Conservation (phyloP, 2,329 filamentous ascomycete species). For the Didymella glomerata region DNA sequence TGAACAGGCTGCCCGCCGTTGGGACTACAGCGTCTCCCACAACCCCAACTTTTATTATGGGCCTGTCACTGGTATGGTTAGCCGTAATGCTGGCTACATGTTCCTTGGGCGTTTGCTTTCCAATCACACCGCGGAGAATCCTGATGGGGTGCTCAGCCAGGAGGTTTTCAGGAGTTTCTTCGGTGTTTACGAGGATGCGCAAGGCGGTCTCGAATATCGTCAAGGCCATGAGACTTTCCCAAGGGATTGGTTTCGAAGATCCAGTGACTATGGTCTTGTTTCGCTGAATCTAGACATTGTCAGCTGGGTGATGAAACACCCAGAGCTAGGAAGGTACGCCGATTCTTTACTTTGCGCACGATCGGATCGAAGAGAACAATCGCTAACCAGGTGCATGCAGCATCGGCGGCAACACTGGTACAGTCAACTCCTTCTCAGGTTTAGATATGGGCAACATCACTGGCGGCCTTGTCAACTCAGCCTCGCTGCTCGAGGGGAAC, state of each 20-base stretch:
- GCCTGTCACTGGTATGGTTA: slow-evolving; percentile 60
- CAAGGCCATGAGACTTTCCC: slow-evolving; percentile 63
- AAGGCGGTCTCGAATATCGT: slow-evolving; percentile 50
- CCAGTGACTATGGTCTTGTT: slow-evolving; percentile 59
- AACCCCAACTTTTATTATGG: slow-evolving; percentile 66
- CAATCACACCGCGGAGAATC: slow-evolving; percentile 29
- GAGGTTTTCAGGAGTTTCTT: slow-evolving; percentile 58
- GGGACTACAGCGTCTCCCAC: slow-evolving; percentile 57
- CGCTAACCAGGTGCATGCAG: slow-evolving; percentile 7
- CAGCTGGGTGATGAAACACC: slow-evolving; percentile 25
- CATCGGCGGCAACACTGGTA: slow-evolving; percentile 63
- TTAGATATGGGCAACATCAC: slow-evolving; percentile 47
- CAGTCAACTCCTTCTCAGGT: slow-evolving; percentile 61
- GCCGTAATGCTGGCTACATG: slow-evolving; percentile 56
- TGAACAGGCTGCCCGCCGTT: slow-evolving; percentile 51
- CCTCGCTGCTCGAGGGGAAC: slow-evolving; percentile 51
- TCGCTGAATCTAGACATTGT: slow-evolving; percentile 34
- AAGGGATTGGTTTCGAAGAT: slow-evolving; percentile 61
- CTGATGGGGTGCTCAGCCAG: slow-evolving; percentile 29
- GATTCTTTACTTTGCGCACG: background rate
- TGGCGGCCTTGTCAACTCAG: slow-evolving; percentile 27
- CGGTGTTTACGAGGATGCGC: slow-evolving; percentile 54
- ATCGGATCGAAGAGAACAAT: background rate
- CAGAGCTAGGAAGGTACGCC: slow-evolving; percentile 31
- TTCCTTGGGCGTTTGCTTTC: slow-evolving; percentile 45